Evolutionary conservation across 2,329 filamentous ascomycete species (phyloP), one percentile per base, ranked within the genome.

Genomic region (Geosmithia flava): DNA sequence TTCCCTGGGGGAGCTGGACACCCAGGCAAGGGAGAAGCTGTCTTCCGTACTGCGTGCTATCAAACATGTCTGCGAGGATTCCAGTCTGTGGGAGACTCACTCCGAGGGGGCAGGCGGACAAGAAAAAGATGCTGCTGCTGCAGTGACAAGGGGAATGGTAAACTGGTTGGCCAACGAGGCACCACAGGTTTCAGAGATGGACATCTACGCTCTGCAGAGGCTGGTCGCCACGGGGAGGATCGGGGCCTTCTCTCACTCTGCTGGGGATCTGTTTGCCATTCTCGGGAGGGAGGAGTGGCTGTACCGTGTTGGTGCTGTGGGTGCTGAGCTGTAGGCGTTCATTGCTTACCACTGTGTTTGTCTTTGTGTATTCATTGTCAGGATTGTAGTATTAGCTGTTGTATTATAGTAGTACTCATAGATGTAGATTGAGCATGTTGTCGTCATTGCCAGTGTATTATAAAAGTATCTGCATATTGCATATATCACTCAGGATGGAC

Each of bases 281-380:
- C 50, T 68, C 1, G 65, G 65, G 4, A 56, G 57, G 37, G 55
- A 65, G 1, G 66, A 68, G 51, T 65, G 63, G 63, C 50, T 46
- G 7, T 42, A 50, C 43, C 58, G 64, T 3, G 16, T n/a, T 7
- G 44, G 15, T 5, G 15, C 13, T 16, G 33, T 37, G 11, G 11
- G 33, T 37, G 11, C 10, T 5, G 15, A 5, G 33, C 11, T 7
- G 33, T 37, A 27, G 23, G n/a, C n/a, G 29, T 7, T 30, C 29
- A 11, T 37, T 37, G 33, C 33, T 13, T 37, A 37, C n/a, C n/a
- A n/a, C n/a, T n/a, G n/a, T n/a, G n/a, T n/a, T n/a, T n/a, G n/a
- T n/a, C n/a, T n/a, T n/a, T n/a, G n/a, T n/a, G n/a, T n/a, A n/a
- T n/a, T n/a, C n/a, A n/a, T n/a, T n/a, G n/a, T n/a, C n/a, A n/a